phyloP scores from a whole-genome alignment of 179 eudicot genomes.

The Actinidia arguta region DNA sequence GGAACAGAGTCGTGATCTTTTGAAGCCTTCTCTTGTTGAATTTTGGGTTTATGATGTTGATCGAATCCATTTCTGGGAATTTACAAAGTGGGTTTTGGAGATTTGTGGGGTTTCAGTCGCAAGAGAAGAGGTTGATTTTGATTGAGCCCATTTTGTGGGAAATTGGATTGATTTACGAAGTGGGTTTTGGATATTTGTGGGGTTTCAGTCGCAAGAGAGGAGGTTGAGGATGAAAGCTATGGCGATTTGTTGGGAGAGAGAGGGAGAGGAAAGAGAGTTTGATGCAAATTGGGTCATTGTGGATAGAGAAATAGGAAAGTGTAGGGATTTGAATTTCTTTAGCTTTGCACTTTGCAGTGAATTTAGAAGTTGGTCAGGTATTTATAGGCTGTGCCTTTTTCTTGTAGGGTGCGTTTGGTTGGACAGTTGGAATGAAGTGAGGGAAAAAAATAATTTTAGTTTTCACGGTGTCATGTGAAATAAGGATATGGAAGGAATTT shows the following conservation, averaged over 20 bases:
- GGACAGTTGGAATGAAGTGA: no score
- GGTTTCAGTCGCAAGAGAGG: conserved; percentile 23
- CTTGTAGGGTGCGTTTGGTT: no score
- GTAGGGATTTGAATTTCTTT: no score
- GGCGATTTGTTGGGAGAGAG: neutral
- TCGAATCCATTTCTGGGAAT: neutral
- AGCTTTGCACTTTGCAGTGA: neutral
- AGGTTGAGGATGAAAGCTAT: neutral
- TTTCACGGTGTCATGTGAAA: no score
- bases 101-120: neutral
- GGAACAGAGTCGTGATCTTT: conserved; percentile 8
- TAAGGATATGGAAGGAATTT: no score
- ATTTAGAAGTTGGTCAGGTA: neutral
- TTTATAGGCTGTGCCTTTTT: neutral
- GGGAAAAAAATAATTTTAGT: neutral
- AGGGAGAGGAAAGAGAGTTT: conserved; percentile 2
- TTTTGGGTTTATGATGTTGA: conserved; percentile 8
- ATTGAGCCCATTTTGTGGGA: conserved; percentile 52
- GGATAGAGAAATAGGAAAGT: neutral
- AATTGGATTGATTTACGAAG: conserved; percentile 2
- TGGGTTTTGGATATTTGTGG: neutral
- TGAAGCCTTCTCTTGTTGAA: neutral
- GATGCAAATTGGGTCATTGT: neutral
- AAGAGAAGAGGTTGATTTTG: neutral
- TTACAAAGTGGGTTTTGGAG: neutral